Percentiles rank a stretch among this genome's conserved stretches.
phyloP scores from a whole-genome alignment of 2,329 filamentous ascomycete genomes.

The Fusarium chuoi region DNA sequence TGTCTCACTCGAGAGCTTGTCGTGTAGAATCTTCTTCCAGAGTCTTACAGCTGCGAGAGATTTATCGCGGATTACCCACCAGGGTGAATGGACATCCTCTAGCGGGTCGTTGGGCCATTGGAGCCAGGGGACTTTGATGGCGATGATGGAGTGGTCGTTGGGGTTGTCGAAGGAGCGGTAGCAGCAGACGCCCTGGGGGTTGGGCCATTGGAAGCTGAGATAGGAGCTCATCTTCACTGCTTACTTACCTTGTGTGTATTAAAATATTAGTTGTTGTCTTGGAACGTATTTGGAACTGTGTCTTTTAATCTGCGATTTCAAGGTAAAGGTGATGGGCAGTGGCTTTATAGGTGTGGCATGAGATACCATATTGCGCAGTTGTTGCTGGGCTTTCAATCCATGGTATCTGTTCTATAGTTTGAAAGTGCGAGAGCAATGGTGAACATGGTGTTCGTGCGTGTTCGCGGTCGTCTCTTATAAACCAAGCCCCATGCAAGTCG shows the following conservation, averaged over 20 bases:
- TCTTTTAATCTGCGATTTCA: not conserved
- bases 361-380: too few relatives aligned
- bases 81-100: not conserved
- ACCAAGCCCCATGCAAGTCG: not conserved
- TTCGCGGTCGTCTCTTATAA: not conserved
- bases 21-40: not conserved
- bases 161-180: conserved; percentile 5
- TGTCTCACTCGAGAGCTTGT: not conserved
- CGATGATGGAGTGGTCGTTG: conserved; percentile 14
- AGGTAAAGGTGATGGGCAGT: not conserved
- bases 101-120: conserved; percentile 18
- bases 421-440: not conserved
- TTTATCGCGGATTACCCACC: conserved; percentile 6
- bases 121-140: conserved; percentile 21
- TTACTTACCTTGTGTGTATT: not conserved
- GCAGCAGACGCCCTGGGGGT: conserved; percentile 2
- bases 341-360: not conserved
- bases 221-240: not conserved
- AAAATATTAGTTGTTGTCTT: not conserved
- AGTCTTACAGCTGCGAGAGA: not conserved
- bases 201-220: conserved; percentile 18
- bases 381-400: fast-evolving
- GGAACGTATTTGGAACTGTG: not conserved
- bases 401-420: not conserved
- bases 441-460: not conserved